Base-by-base conservation (phyloP, 257 asterid species). In the Haberlea rhodopensis region DNA sequence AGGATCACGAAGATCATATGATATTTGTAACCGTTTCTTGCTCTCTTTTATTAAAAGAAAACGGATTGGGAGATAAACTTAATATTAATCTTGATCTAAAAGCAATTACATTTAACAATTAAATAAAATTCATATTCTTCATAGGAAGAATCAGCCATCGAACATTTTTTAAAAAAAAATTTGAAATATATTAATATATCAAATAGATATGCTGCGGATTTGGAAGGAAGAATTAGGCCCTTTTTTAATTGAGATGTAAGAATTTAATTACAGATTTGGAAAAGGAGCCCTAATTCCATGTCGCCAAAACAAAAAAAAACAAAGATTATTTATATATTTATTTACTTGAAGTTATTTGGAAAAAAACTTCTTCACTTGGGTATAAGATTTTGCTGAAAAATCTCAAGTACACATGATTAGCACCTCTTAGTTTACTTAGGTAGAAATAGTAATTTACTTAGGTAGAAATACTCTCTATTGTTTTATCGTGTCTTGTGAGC, bases 21-120 rank as follows among this genome's bases (percentile, higher is more conserved):
- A 62, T 52, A 53, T 19, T 66, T 26, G 60, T 51, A 88, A 88
- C 89, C 76, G 94, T 80, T 76, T 77, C 62, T 76, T 78, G 72
- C 46, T 77, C 78, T 64, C 81, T 70, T 75, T 69, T 40, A 56
- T 66, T 65, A 53, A 53, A 69, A 71, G 63, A 43, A 71, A 73
- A 29, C 57, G 73, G 60, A 46, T 7, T 16, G 49, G 49, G 19
- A 15, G 15, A 15, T 2, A 34, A 40, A 19, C 64, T 29, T 5
- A 5, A 57, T 18, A 16, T 28, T 4, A n/a, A 46, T 57, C 60
- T 71, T 75, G 20, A 52, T 64, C 26, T 68, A 49, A 53, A 37
- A 37, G 46, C n/a, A 37, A 37, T 9, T 37, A 9, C 3, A 8
- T 37, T 37, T 37, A 37, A 37, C 46, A 37, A 8, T 54, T 28